These are phyloP conservation scores for Calonectria pseudoturangicola DNA, from an alignment of 2,329 filamentous ascomycete species.

Conservation along the genomic window DNA sequence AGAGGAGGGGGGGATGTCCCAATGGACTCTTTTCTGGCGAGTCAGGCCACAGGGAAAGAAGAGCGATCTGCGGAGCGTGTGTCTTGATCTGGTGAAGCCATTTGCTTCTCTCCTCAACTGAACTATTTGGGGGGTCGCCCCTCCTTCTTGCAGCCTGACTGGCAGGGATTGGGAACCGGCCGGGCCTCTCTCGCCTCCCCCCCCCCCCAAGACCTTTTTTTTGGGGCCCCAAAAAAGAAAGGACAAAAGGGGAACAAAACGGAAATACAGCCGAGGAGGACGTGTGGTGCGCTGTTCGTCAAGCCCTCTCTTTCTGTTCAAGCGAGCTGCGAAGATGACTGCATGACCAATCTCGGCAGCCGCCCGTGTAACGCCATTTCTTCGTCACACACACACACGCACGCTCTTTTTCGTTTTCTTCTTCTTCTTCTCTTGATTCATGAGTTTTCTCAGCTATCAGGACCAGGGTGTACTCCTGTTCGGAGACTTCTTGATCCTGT, in stretches of 20 bases:
- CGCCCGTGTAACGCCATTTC: conserved; percentile 28
- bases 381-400: conserved; percentile 4
- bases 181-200: too few relatives aligned
- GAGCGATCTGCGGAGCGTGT: conserved; percentile 23
- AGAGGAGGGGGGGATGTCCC: background rate
- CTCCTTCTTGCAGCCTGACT: background rate
- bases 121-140: conserved; percentile 13
- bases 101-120: conserved; percentile 26
- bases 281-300: conserved; percentile 18
- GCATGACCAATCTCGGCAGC: conserved; percentile 23
- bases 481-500: conserved; percentile 8
- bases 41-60: background rate
- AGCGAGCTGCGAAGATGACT: conserved; percentile 30
- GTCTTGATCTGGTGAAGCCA: conserved; percentile 23
- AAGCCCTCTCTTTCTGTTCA: conserved; percentile 21
- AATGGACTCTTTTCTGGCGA: background rate
- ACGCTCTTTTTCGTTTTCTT: background rate
- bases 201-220: background rate
- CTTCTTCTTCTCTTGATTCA: too few relatives aligned
- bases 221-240: background rate
- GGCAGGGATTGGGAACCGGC: background rate
- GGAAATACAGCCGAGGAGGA: conserved; percentile 10
- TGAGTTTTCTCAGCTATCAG: background rate
- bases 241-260: conserved; percentile 20
- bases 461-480: background rate